phyloP scores from a whole-genome alignment of 495 filamentous ascomycete genomes.

The Margaritispora aquatica region DNA sequence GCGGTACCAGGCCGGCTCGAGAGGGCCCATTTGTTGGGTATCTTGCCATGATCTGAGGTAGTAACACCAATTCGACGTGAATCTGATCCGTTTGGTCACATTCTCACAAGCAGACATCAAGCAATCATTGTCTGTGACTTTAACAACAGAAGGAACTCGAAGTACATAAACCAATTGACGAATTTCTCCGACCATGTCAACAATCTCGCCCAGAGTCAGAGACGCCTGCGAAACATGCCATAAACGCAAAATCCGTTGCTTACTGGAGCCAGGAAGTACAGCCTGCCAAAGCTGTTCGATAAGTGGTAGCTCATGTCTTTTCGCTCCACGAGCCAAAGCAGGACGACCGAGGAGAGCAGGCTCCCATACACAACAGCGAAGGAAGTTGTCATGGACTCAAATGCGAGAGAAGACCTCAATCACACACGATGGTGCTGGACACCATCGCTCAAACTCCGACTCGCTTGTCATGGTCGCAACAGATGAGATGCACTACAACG shows the following conservation, averaged over 20 bases:
- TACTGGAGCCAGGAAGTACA: not conserved
- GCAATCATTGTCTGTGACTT: not conserved
- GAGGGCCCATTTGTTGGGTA: not conserved
- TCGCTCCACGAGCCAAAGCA: conserved; percentile 7
- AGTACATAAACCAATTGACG: not conserved
- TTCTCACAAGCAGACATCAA: not conserved
- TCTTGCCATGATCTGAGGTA: not conserved
- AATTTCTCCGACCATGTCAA: not conserved
- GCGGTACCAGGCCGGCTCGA: not conserved
- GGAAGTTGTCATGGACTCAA: not conserved
- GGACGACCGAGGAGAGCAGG: conserved; percentile 3
- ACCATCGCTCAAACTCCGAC: not conserved
- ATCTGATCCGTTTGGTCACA: not conserved
- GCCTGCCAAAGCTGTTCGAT: conserved; percentile 2
- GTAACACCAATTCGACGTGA: not conserved
- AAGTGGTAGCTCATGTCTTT: conserved; percentile 5
- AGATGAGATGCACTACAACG: not conserved
- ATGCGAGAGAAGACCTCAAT: not conserved
- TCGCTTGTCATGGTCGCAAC: not conserved
- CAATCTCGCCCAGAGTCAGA: conserved; percentile 2
- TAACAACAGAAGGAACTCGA: not conserved
- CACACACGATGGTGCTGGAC: not conserved
- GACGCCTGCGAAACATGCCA: conserved; percentile 9
- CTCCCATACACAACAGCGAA: not conserved
- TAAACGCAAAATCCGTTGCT: conserved; percentile 6